Evolutionary conservation across 2,329 filamentous ascomycete species (phyloP).

Genomic region (Neoascochyta sp.): DNA sequence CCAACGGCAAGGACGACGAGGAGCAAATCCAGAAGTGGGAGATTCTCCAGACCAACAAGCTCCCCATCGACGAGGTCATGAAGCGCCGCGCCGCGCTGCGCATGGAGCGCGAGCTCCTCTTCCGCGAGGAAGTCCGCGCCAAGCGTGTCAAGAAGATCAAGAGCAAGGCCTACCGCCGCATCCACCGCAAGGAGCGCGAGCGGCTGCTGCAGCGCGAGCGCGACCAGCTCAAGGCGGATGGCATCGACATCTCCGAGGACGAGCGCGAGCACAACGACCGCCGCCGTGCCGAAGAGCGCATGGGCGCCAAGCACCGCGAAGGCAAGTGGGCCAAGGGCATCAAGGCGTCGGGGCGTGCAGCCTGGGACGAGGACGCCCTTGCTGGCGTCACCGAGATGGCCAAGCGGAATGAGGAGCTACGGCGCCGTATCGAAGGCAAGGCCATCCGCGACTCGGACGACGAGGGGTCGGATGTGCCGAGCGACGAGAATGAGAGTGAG

Average conservation of each 20-base stretch:
- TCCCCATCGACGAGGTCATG: slow-evolving; percentile 69
- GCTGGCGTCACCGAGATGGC: slow-evolving; percentile 77
- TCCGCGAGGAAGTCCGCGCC: slow-evolving; percentile 80
- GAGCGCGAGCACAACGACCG: slow-evolving; percentile 67
- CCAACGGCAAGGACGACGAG: slow-evolving; percentile 58
- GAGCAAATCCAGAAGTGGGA: slow-evolving; percentile 66
- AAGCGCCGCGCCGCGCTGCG: slow-evolving; percentile 71
- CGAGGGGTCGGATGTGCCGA: slow-evolving; percentile 46
- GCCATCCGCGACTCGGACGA: slow-evolving; percentile 48
- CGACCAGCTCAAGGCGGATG: slow-evolving; percentile 56
- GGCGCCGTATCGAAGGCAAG: slow-evolving; percentile 73
- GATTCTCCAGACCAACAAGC: slow-evolving; percentile 65
- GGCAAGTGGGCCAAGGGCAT: slow-evolving; percentile 90
- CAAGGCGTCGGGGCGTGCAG: slow-evolving; percentile 71
- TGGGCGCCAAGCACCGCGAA: slow-evolving; percentile 79
- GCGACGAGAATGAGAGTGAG: slow-evolving; percentile 51
- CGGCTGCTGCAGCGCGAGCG: slow-evolving; percentile 56
- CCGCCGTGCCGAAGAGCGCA: slow-evolving; percentile 74
- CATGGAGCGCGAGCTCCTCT: slow-evolving; percentile 76
- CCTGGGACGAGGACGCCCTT: slow-evolving; percentile 85
- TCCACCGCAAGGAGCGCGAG: slow-evolving; percentile 78
- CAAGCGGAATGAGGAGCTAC: slow-evolving; percentile 74
- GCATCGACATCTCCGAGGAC: slow-evolving; percentile 59
- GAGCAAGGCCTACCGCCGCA: slow-evolving; percentile 87
- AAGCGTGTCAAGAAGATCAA: slow-evolving; percentile 99